Conservation (phyloP, 306 rosid species). For the Coriaria nepalensis region DNA sequence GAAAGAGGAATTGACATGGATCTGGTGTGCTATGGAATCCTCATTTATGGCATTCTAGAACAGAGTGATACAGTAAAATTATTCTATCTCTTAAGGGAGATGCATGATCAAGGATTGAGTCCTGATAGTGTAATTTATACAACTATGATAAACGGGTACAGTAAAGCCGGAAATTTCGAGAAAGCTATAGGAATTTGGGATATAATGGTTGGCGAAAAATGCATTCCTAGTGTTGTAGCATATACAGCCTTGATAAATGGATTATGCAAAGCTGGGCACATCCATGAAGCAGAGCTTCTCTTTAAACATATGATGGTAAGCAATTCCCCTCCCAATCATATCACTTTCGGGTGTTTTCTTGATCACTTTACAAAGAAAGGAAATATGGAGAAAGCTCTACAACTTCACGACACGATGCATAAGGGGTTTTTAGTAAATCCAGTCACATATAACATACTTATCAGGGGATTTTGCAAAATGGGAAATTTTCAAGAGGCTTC, state of each 20-base stretch:
- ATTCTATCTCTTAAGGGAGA: conserved; percentile 45
- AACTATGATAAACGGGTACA: conserved; percentile 62
- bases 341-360: conserved; percentile 72
- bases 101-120: conserved; percentile 51
- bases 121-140: conserved; percentile 77
- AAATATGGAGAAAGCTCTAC: conserved; percentile 59
- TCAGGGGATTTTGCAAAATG: conserved; percentile 72
- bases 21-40: conserved; percentile 67
- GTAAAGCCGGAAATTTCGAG: conserved; percentile 50
- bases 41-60: conserved; percentile 57
- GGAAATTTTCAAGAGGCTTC: conserved; percentile 64
- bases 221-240: conserved; percentile 66
- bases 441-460: conserved; percentile 66
- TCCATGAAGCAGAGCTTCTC: conserved; percentile 46
- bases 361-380: conserved; percentile 61
- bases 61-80: conserved; percentile 32
- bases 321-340: conserved; percentile 45
- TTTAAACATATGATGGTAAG: conserved; percentile 46
- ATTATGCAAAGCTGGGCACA: conserved; percentile 62
- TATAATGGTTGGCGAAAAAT: conserved; percentile 61
- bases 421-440: conserved; percentile 53
- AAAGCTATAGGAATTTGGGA: conserved; percentile 58
- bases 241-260: conserved; percentile 80
- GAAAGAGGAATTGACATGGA: conserved; percentile 72
- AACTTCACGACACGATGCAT: conserved; percentile 58